A percentile compares a stretch with the other conserved stretches of the same genome.
These are phyloP conservation scores for Gracilaria gracilis DNA, from an alignment of 23 red algal genomes.

Conservation along the genomic window DNA sequence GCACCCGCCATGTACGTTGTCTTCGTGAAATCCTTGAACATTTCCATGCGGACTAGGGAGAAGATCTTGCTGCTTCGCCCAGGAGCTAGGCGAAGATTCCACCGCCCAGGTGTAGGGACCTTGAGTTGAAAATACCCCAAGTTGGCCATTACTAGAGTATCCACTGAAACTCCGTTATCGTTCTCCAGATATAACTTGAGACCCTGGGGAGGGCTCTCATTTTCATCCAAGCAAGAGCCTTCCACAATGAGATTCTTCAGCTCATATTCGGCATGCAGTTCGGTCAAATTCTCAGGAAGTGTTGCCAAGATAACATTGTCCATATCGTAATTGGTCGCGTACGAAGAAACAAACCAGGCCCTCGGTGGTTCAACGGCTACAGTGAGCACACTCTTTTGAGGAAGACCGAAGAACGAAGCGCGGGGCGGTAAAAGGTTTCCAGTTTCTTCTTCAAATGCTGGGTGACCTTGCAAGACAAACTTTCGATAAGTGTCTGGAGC, in stretches of 20 bases:
- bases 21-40: constrained; percentile 50
- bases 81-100: constrained; percentile 68
- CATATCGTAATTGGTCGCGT: constrained; percentile 82
- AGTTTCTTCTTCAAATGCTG: constrained; percentile 28
- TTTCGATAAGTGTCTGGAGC: constrained; percentile 42
- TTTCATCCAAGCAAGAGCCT: constrained; percentile 67
- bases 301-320: constrained; percentile 86
- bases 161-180: constrained; percentile 42
- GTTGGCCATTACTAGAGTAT: constrained; percentile 97
- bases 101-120: constrained; percentile 74
- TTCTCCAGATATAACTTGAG: constrained; percentile 65
- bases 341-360: constrained; percentile 81
- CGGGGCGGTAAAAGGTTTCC: background rate
- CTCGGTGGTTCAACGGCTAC: constrained; percentile 77
- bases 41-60: constrained; percentile 58
- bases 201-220: constrained; percentile 66
- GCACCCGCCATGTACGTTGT: constrained; percentile 35
- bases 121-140: constrained; percentile 98
- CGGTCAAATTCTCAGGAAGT: constrained; percentile 22
- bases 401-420: constrained; percentile 71
- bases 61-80: constrained; percentile 48
- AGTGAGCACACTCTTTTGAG: constrained; percentile 67
- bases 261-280: constrained; percentile 79
- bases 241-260: constrained; percentile 83
- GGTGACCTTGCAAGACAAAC: constrained; percentile 33